A percentile compares a stretch with the other conserved stretches of the same genome.
Conservation (phyloP, 306 rosid species). For the Biancaea sappan region DNA sequence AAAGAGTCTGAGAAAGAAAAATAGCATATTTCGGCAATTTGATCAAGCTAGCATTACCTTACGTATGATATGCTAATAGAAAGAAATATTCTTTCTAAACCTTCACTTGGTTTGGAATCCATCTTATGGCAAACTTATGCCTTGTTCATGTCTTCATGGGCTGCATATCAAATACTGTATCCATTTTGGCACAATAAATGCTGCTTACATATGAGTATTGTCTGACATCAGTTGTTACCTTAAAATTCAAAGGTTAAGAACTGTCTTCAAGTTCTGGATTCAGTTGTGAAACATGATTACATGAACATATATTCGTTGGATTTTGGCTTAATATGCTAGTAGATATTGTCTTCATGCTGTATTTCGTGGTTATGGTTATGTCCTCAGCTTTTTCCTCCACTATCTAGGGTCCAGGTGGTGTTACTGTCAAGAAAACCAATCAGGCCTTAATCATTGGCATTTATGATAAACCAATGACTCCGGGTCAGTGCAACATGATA, state of each 20-base stretch:
- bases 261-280: slow-evolving; percentile 11
- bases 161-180: too few relatives aligned
- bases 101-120: neutral
- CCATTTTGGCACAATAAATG: neutral
- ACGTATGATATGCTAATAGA: neutral
- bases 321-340: neutral
- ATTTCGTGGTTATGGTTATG: neutral
- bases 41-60: neutral
- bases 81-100: neutral
- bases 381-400: neutral
- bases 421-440: slow-evolving; percentile 71
- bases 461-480: slow-evolving; percentile 84
- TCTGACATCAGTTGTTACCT: neutral
- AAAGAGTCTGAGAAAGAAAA: neutral
- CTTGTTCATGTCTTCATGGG: neutral
- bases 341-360: neutral
- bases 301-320: neutral
- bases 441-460: slow-evolving; percentile 74
- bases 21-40: neutral
- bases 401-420: slow-evolving; percentile 84
- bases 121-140: neutral
- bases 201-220: neutral
- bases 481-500: slow-evolving; percentile 85
- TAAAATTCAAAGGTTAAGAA: neutral
- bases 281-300: neutral